Conservation (phyloP, 805 yeast species). For the Kazachstania kunashirensis region DNA sequence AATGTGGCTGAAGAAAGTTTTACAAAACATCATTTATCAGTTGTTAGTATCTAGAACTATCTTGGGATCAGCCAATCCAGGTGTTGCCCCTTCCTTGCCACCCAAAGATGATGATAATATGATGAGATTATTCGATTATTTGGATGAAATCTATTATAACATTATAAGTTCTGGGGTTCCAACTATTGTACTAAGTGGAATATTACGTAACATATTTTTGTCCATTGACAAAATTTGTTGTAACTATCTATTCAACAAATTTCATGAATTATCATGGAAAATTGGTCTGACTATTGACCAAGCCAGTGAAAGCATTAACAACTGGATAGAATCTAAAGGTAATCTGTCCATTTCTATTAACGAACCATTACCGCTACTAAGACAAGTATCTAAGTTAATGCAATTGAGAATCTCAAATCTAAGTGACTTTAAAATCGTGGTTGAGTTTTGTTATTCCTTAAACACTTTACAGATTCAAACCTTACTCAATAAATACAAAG, state of each 20-base stretch:
- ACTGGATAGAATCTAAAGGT: slow-evolving; percentile 5
- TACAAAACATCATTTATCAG: slow-evolving; percentile 4
- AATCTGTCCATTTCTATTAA: too few species aligned
- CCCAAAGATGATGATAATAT: not conserved
- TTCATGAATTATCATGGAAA: slow-evolving; percentile 8
- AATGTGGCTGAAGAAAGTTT: slow-evolving; percentile 8
- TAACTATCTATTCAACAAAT: slow-evolving; percentile 10
- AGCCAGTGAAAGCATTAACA: slow-evolving; percentile 1
- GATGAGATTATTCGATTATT: slow-evolving; percentile 49
- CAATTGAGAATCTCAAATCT: slow-evolving; percentile 11
- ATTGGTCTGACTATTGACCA: slow-evolving; percentile 7
- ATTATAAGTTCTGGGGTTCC: slow-evolving; percentile 61
- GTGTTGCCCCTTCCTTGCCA: not conserved
- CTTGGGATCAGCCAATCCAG: slow-evolving; percentile 6
- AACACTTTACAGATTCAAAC: slow-evolving; percentile 9
- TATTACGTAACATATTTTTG: slow-evolving; percentile 3
- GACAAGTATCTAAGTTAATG: slow-evolving; percentile 9
- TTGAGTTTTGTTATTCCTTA: slow-evolving; percentile 9
- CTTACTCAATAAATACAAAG: slow-evolving; percentile 10
- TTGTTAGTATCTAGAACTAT: slow-evolving; percentile 6
- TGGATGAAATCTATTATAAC: slow-evolving; percentile 81
- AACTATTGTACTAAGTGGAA: slow-evolving; percentile 31
- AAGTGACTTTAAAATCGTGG: slow-evolving; percentile 7
- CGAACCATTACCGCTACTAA: slow-evolving; percentile 2
- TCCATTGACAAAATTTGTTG: slow-evolving; percentile 7